These are phyloP conservation scores for grape (Vitis vinifera) DNA, from an alignment of 164 flowering plant species.

Conservation along the genomic window ASM3070453v1 NC_081822.1:2733001-2733500, in stretches of 20 bases:
- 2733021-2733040: not conserved
- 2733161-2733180: conserved; percentile 50
- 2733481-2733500: too few species aligned
- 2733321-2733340: not conserved
- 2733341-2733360: not conserved
- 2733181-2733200: conserved; percentile 2
- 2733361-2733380: not conserved
- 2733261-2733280: too few species aligned
- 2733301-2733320: not conserved
- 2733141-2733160: conserved; percentile 88
- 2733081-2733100: conserved; percentile 49
- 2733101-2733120: conserved; percentile 86
- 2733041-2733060: not conserved
- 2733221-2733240: not conserved
- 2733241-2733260: not conserved
- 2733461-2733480: too few species aligned
- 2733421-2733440: not conserved
- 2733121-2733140: conserved; percentile 82
- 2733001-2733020: not conserved
- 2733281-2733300: not conserved
- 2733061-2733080: not conserved
- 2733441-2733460: too few species aligned
- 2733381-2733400: not conserved
- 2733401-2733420: not conserved
- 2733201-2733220: not conserved